phyloP scores from a whole-genome alignment of 805 yeast species.

The Saccharomycopsis babjevae region DNA sequence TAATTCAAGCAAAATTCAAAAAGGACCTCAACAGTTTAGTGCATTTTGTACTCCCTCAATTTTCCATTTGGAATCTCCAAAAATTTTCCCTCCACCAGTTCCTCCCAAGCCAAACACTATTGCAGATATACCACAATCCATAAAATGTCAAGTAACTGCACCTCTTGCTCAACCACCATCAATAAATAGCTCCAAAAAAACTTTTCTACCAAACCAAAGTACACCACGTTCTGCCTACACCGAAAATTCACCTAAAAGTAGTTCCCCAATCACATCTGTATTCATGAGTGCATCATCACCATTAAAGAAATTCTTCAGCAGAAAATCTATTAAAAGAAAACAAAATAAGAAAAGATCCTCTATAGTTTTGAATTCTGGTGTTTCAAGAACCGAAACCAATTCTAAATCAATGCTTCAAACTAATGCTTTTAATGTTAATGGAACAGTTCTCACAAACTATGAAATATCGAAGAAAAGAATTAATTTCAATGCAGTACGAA shows the following conservation, averaged over 20 bases:
- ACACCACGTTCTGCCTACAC: background rate
- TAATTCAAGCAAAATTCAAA: background rate
- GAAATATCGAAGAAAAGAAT: background rate
- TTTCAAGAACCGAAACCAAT: background rate
- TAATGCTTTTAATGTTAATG: background rate
- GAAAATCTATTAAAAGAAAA: background rate
- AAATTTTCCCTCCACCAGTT: background rate
- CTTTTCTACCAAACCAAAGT: background rate
- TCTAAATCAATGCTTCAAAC: background rate
- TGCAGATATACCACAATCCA: too few relatives aligned
- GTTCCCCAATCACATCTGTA: background rate
- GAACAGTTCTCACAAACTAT: background rate
- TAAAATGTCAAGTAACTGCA: background rate
- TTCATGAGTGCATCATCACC: background rate
- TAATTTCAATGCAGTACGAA: background rate
- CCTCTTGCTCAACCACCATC: background rate
- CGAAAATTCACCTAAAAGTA: background rate
- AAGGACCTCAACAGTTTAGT: background rate
- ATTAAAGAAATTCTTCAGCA: background rate
- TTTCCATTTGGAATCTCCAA: background rate
- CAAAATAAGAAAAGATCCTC: background rate
- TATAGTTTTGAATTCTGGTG: background rate
- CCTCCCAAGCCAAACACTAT: background rate
- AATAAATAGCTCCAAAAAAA: background rate
- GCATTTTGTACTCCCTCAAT: background rate